Base-by-base conservation (phyloP, 2,329 filamentous ascomycete genomes). In the Seiridium unicorne region DNA sequence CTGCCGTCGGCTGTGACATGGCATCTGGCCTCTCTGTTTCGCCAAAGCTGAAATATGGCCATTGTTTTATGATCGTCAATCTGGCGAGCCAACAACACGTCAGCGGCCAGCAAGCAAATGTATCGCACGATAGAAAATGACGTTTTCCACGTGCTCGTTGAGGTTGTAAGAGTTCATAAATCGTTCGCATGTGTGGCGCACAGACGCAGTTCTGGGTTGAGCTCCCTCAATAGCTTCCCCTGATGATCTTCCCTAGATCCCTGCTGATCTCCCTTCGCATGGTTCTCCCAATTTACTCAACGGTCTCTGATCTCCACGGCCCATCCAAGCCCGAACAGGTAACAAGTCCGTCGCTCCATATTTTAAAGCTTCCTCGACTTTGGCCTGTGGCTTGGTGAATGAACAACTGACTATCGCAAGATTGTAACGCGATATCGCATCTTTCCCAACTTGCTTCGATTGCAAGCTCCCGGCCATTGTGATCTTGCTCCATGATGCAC, bases 361-460 rank as follows among this genome's bases (percentile, higher is more conserved):
- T 31, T 34, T 53, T 32, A 53, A 53, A 53, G 49, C 49, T 53
- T 53, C 49, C 9, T 53, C 34, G 49, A 53, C 35, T 53, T n/a
- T 53, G 49, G 49, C 49, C 35, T 38, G 47, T 10, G 47, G 38
- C 18, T 26, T 32, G 47, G 47, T 26, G 35, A 32, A 49, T 48
- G 18, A 26, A 26, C 18, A 26, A 26, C 47, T 32, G 47, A 49
- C 32, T 49, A 49, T 49, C 47, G 47, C 47, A 32, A 49, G 18
- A 49, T 35, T 3, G n/a, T 49, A 11, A 11, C 8, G 9, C 26
- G 47, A 13, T 49, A 49, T 35, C 8, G 26, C 47, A 49, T 32
- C 47, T 49, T 35, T 49, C n/a, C 26, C 35, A 49, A 13, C 18
- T 49, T 26, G 47, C 4, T 31, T 49, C 31, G n/a, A 7, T 26